Conservation (phyloP, 306 rosid species). For the Inga leiocalycina region DNA sequence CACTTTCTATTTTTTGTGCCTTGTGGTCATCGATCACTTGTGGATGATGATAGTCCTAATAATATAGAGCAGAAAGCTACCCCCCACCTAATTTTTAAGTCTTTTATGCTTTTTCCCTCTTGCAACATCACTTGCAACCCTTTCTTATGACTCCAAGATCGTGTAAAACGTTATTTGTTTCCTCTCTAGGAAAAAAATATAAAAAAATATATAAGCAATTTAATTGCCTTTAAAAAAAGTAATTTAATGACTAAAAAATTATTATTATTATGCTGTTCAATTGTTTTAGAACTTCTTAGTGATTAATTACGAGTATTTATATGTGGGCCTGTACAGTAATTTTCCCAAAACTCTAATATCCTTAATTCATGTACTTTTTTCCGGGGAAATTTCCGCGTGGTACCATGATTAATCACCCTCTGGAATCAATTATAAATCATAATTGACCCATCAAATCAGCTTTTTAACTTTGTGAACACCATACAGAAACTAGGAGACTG, state of each 20-base stretch:
- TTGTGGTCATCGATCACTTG: background rate
- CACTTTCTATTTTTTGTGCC: background rate
- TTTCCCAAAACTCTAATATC: too few species aligned
- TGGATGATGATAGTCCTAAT: background rate
- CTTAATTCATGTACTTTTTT: background rate
- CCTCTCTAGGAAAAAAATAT: background rate
- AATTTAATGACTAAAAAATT: too few species aligned
- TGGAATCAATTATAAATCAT: background rate
- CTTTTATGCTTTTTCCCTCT: background rate
- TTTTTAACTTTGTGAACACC: background rate
- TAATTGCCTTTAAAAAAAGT: too few species aligned
- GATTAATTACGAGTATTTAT: too few species aligned
- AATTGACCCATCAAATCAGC: background rate
- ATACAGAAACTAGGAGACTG: background rate
- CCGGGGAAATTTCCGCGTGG: background rate
- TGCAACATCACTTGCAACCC: background rate
- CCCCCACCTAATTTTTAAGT: constrained; percentile 4
- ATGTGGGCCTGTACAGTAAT: too few species aligned
- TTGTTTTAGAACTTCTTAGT: too few species aligned
- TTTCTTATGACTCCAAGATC: background rate
- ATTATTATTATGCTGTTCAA: too few species aligned
- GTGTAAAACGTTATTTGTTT: background rate
- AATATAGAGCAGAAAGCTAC: background rate
- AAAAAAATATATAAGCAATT: background rate
- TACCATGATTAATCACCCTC: background rate